Percentiles rank a stretch among this genome's conserved stretches.
phyloP scores from a whole-genome alignment of 1,284 basidiomycete species.

The Cryptococcus sp. region DNA sequence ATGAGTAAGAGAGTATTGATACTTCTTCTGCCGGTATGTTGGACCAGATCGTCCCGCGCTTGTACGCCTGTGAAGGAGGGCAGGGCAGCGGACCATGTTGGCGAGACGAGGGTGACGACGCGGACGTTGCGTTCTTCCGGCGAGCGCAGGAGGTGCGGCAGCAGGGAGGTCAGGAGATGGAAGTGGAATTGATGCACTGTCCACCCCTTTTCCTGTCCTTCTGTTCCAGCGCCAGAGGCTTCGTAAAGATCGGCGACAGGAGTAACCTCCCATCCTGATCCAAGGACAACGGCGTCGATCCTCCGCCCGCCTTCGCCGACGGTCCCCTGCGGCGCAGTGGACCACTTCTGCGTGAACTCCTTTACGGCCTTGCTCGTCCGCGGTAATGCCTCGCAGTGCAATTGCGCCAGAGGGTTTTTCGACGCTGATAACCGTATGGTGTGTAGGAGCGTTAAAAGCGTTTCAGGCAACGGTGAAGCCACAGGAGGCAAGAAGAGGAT shows the following conservation, averaged over 20 bases:
- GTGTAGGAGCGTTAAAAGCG: slow-evolving; percentile 48
- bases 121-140: slow-evolving; percentile 81
- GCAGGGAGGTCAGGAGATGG: slow-evolving; percentile 71
- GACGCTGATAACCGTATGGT: slow-evolving; percentile 41
- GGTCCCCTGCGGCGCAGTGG: slow-evolving; percentile 34
- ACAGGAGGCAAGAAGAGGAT: slow-evolving; percentile 50
- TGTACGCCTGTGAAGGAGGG: slow-evolving; percentile 54
- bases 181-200: slow-evolving; percentile 57
- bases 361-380: slow-evolving; percentile 37
- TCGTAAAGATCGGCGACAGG: neutral
- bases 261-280: slow-evolving; percentile 45
- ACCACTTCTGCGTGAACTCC: slow-evolving; percentile 49
- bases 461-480: slow-evolving; percentile 43
- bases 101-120: slow-evolving; percentile 75
- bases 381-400: slow-evolving; percentile 51
- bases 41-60: slow-evolving; percentile 15
- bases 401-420: slow-evolving; percentile 39
- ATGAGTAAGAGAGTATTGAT: slow-evolving; percentile 41
- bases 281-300: slow-evolving; percentile 51
- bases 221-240: neutral
- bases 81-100: slow-evolving; percentile 75
- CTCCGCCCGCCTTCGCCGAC: slow-evolving; percentile 46
- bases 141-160: slow-evolving; percentile 73
- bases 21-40: slow-evolving; percentile 32
- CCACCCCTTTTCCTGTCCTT: slow-evolving; percentile 30